phyloP scores from a whole-genome alignment of 2,329 filamentous ascomycete species.

The Diaporthe humulicola region DNA sequence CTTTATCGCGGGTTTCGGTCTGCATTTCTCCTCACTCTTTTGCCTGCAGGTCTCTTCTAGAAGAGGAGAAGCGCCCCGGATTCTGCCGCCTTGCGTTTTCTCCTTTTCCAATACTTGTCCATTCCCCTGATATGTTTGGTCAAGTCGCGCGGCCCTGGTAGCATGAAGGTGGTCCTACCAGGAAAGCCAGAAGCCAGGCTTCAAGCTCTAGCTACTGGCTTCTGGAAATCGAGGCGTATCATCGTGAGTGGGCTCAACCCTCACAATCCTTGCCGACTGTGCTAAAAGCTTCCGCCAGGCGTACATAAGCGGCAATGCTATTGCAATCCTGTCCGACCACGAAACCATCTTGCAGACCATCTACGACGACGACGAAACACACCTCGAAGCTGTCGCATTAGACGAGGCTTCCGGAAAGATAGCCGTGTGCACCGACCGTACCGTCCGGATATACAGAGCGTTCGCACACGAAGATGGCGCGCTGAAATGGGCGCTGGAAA shows the following conservation, averaged over 20 bases:
- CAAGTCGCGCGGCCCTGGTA: conserved; percentile 42
- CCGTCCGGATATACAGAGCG: conserved; percentile 84
- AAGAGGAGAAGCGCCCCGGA: conserved; percentile 10
- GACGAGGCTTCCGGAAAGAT: conserved; percentile 89
- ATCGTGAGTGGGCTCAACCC: conserved; percentile 48
- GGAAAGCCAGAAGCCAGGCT: conserved; percentile 62
- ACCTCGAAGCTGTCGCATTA: conserved; percentile 81
- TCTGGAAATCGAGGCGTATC: conserved; percentile 56
- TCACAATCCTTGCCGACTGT: not conserved
- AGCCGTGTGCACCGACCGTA: conserved; percentile 76
- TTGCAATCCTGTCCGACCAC: conserved; percentile 84
- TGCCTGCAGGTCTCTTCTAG: not conserved
- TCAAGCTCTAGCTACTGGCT: conserved; percentile 61
- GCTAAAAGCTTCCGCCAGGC: conserved; percentile 63
- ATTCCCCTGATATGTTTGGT: conserved; percentile 36
- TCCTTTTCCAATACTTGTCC: not conserved
- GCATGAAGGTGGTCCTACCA: conserved; percentile 63
- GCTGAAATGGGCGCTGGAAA: conserved; percentile 78
- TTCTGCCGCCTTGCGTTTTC: not conserved
- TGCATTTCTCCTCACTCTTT: conserved; percentile 1
- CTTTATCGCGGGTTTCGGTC: not conserved
- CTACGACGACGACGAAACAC: conserved; percentile 81
- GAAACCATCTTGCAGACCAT: conserved; percentile 87
- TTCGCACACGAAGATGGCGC: conserved; percentile 77
- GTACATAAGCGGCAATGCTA: conserved; percentile 90